Base-by-base conservation (phyloP, 352 stramenopile genomes). In the Globisporangium orthogonon region DNA sequence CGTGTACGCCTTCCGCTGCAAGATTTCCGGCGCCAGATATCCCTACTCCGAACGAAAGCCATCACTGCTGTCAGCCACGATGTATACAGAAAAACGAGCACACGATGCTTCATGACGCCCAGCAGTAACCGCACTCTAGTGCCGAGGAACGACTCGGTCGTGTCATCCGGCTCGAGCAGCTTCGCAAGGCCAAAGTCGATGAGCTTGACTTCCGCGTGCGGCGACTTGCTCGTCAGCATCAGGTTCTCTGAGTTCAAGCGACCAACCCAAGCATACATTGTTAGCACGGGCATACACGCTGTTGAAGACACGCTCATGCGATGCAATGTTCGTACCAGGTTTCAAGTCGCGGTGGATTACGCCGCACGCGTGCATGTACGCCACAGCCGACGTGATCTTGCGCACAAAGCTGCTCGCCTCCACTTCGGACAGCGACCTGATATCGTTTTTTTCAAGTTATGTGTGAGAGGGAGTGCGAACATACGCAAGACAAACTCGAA, bases 131-230 rank as follows among this genome's bases (percentile, higher is more conserved):
- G 37, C 52, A 86, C 76, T 29, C 78, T 62, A 17, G 86, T 95
- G 60, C 86, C 86, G 0, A 95, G 60, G 51, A 95, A 95, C 47
- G 86, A 94, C 17, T 78, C 73, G 1, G 86, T 93, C 49, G 84
- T 91, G 60, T 85, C 78, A 39, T 95, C 72, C 29, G 86, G 78
- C 23, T 92, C 74, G 45, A 97, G 69, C 46, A 98, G 68, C 74
- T 99, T 99, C 1, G 89, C 92, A 7, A 99, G 73, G 3, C 97
- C 97, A 83, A 99, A 99, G 72, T 99, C 97, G 62, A 99, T 99
- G 58, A 99, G 98, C 74, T 99, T 99, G 11, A 99, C 79, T 40
- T 87, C 70, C 14, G 87, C 78, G 30, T 79, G 76, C 9, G 73
- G 73, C n/a, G 79, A 80, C 61, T 91, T 89, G 58, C 71, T 88